Evolutionary conservation across 805 yeast species (phyloP).

Genomic region (Soucietia sequanensis): DNA sequence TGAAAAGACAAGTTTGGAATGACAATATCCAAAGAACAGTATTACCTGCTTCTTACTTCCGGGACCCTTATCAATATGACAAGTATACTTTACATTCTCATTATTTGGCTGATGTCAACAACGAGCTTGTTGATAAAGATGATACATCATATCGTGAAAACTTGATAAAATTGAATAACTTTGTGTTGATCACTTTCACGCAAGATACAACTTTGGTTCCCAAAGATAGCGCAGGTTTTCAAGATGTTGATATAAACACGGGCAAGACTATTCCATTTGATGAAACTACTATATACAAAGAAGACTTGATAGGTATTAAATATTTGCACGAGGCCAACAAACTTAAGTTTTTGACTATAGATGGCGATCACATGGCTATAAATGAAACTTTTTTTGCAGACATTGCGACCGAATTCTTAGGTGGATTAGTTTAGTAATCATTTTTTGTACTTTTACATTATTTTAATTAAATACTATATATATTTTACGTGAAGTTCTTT

Average conservation of each 20-base stretch:
- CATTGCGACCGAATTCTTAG: constrained; percentile 46
- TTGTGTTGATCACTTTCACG: constrained; percentile 60
- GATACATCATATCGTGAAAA: constrained; percentile 43
- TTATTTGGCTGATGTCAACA: constrained; percentile 66
- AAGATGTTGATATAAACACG: constrained; percentile 46
- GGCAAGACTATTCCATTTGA: constrained; percentile 45
- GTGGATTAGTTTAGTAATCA: constrained; percentile 10
- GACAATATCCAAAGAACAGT: constrained; percentile 53
- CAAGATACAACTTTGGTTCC: constrained; percentile 73
- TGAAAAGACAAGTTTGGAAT: constrained; percentile 62
- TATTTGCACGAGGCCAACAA: constrained; percentile 41
- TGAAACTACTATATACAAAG: constrained; percentile 47
- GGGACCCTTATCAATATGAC: constrained; percentile 56
- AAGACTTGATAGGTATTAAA: constrained; percentile 61
- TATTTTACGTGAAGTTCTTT: too few relatives aligned
- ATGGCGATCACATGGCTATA: constrained; percentile 67
- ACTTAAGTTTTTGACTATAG: constrained; percentile 49
- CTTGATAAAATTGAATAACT: constrained; percentile 43
- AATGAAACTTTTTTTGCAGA: constrained; percentile 47
- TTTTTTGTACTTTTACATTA: too few relatives aligned
- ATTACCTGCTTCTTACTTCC: constrained; percentile 74
- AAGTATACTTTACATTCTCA: constrained; percentile 54
- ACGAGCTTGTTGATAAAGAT: constrained; percentile 43
- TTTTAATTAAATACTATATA: too few relatives aligned
- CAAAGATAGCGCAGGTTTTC: constrained; percentile 67